Evolutionary conservation across 2,329 filamentous ascomycete genomes (phyloP), one percentile per base, ranked within the genome.

Genomic region (Ciborinia camelliae): DNA sequence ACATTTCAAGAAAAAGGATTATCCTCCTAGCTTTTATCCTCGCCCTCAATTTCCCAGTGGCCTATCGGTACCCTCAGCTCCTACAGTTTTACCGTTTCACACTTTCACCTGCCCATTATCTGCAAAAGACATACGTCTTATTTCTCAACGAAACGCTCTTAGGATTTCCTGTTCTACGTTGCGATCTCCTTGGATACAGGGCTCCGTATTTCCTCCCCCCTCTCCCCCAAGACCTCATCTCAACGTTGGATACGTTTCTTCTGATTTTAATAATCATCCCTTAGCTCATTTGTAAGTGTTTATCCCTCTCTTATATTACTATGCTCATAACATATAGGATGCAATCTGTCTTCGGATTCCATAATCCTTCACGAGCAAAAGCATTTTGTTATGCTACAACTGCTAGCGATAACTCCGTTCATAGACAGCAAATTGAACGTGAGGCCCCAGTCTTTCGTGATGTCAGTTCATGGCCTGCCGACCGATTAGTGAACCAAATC

Each of bases 221-320:
- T 77, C 85, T 2, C 93, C 95, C 1, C 95, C 95, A 1, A 83
- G 81, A 51, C 92, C 93, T 0, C 86, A 89, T 69, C 82, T 99
- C n/a, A 94, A 92, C 70, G 87, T 99, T 66, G 95, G 95, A 54
- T 99, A 99, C 76, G 88, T 99, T 45, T 98, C 95, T 4, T 98
- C 95, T 0, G 95, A 99, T 77, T 99, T 99, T 78, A 99, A 99
- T 75, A 99, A 99, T 72, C 95, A 99, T 75, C 95, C 95, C 4
- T 80, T 99, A 41, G 95, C 95, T 30, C 95, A 99, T 78, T 77
- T 99, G 82, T 86, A 70, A 79, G 79, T 83, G 72, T 18, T 20
- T 26, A 0, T 35, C 28, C 5, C n/a, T 28, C 6, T 2, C 61
- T 43, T 26, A 30, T 14, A 26, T 4, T 26, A 53, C 30, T n/a